Base-by-base conservation (phyloP, 306 rosid species). In the Prinsepia uniflora region DNA sequence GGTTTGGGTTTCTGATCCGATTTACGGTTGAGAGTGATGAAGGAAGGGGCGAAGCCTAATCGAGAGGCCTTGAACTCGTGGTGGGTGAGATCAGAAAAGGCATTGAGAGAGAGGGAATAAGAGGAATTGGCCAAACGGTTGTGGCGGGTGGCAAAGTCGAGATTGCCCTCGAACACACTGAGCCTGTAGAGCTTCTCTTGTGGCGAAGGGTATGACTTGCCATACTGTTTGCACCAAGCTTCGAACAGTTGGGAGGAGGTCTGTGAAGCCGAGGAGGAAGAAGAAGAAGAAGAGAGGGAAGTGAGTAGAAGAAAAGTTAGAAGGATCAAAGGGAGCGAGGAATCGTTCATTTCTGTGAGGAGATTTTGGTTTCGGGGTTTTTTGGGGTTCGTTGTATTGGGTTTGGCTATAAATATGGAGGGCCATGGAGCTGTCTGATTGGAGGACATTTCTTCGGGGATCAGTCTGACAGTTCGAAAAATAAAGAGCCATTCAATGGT, bases 51-150 rank as follows among this genome's bases (percentile, higher is more conserved):
- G 13, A 88, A 71, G 15, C 97, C 94, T 44, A 90, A 83, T 40
- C 90, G 98, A 79, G 90, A 80, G 83, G 82, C 70, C 78, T 80
- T 88, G 85, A 93, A 93, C 81, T 93, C 97, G 40, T 80, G 88
- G 83, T 86, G 88, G 24, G 92, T 83, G 67, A 93, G 94, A 88
- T 90, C 97, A 15, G 98, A 90, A 40, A 85, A 88, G 44, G 89
- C 84, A 81, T 93, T 93, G 59, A 93, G 88, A 44, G 92, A 88
- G 41, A 90, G 96, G 45, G 86, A 75, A 55, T 78, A 87, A 70
- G 78, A 75, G 6, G 88, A 87, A 84, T 86, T 79, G 5, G 65
- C 79, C 63, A 76, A 13, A 52, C 71, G 52, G 47, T 93, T 93
- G 77, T 89, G 95, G 39, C 67, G 61, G 20, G 67, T n/a, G 64